Conservation (phyloP, 2,329 filamentous ascomycete genomes). For the Aspergillus niger region DNA sequence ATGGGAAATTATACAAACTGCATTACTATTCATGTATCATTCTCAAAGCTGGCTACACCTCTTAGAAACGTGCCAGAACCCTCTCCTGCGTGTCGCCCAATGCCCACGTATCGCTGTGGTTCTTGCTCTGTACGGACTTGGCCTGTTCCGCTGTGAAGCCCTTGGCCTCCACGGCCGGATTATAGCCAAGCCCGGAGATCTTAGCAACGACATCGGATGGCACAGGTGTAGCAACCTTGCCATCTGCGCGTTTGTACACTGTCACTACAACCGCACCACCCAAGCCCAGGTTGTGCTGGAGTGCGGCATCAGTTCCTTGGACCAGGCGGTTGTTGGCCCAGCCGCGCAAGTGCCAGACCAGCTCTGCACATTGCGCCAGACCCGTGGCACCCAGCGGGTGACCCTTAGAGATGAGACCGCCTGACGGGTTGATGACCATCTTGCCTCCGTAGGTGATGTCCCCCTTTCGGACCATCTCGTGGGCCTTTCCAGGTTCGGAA, state of each 20-base stretch:
- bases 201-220: conserved; percentile 65
- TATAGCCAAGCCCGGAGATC: conserved; percentile 76
- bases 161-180: conserved; percentile 85
- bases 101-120: conserved; percentile 70
- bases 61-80: conserved; percentile 68
- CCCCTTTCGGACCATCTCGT: conserved; percentile 82
- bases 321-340: conserved; percentile 90
- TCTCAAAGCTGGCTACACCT: neutral
- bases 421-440: conserved; percentile 86
- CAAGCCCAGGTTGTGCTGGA: conserved; percentile 92
- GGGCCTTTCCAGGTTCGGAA: conserved; percentile 76
- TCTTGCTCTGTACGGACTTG: conserved; percentile 69
- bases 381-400: conserved; percentile 92
- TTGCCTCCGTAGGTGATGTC: conserved; percentile 89
- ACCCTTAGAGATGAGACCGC: conserved; percentile 92
- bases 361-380: conserved; percentile 91
- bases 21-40: neutral
- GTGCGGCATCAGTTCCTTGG: conserved; percentile 66
- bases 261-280: conserved; percentile 89
- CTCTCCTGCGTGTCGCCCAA: conserved; percentile 73
- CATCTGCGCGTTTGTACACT: conserved; percentile 83
- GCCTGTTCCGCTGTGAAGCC: conserved; percentile 80
- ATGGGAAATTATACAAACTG: too few relatives aligned
- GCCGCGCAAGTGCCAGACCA: conserved; percentile 92
- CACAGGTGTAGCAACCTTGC: conserved; percentile 62